phyloP scores from a whole-genome alignment of 73 alveolate species.

The Tetrahymena thermophila region DNA sequence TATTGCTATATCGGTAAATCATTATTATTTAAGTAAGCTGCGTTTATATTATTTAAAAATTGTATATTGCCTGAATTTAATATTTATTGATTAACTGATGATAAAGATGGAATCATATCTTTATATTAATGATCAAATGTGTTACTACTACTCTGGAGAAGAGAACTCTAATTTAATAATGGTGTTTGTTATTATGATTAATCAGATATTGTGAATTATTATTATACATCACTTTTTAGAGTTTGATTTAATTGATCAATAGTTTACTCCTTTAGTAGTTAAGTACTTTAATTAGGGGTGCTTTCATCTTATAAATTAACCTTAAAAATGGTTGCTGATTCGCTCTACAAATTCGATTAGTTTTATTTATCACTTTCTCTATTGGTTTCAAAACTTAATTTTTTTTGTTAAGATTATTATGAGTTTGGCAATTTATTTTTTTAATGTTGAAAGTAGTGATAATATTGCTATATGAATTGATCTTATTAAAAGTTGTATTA shows the following conservation, averaged over 20 bases:
- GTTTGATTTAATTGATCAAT: background rate
- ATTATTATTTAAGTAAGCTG: too few species aligned
- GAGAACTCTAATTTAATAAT: background rate
- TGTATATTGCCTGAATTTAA: too few species aligned
- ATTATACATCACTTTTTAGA: too few species aligned
- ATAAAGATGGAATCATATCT: background rate
- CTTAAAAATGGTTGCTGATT: background rate
- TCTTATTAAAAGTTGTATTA: background rate
- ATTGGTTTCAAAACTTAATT: background rate
- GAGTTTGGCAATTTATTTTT: background rate
- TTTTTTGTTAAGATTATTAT: background rate
- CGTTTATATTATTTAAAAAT: too few species aligned
- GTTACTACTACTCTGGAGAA: background rate
- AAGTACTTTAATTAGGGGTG: background rate
- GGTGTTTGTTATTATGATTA: background rate
- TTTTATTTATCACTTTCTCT: background rate
- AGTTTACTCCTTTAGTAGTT: background rate
- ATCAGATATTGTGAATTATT: background rate
- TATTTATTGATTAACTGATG: too few species aligned
- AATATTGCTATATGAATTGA: background rate
- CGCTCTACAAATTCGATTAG: background rate
- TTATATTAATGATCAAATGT: background rate
- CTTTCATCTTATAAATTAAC: background rate
- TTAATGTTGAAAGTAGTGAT: background rate
- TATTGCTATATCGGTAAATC: background rate